Conservation (phyloP, 495 filamentous ascomycete genomes). For the Podospora appendiculata region DNA sequence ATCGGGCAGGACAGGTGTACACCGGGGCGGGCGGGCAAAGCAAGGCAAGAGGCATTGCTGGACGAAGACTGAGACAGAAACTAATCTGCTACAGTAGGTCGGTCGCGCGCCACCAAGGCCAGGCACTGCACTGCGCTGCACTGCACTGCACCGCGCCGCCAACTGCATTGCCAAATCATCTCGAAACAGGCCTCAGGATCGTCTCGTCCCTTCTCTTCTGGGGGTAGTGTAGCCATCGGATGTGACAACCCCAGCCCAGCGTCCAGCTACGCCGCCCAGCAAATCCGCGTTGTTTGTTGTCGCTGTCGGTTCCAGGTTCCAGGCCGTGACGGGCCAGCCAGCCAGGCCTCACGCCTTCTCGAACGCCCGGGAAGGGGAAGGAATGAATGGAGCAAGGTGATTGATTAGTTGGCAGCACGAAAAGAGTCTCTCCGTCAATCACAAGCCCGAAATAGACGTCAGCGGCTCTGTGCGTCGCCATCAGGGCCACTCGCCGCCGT, state of each 20-base stretch:
- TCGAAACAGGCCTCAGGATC: background rate
- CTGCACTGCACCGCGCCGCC: conserved; percentile 11
- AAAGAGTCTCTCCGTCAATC: conserved; percentile 4
- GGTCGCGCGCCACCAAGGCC: background rate
- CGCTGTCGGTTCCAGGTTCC: background rate
- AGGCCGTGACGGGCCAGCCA: background rate
- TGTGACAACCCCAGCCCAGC: too few relatives aligned
- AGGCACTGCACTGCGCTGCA: background rate
- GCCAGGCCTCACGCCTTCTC: background rate
- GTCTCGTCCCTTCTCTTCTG: background rate
- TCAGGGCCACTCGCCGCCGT: background rate
- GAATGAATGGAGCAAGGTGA: background rate
- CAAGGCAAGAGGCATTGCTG: background rate
- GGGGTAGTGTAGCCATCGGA: too few relatives aligned
- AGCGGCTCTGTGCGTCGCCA: conserved; percentile 13
- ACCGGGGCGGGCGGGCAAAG: background rate
- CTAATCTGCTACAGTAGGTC: background rate
- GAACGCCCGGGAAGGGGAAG: background rate
- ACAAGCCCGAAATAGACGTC: conserved; percentile 16
- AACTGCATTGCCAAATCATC: conserved; percentile 25
- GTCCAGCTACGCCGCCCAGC: background rate
- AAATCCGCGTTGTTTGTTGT: background rate
- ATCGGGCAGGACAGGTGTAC: background rate
- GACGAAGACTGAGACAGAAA: background rate
- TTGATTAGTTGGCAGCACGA: background rate